A percentile compares a stretch with the other conserved stretches of the same genome.
Evolutionary conservation across 768 basidiomycete species (phyloP).

Genomic region (Hericium alpestre): DNA sequence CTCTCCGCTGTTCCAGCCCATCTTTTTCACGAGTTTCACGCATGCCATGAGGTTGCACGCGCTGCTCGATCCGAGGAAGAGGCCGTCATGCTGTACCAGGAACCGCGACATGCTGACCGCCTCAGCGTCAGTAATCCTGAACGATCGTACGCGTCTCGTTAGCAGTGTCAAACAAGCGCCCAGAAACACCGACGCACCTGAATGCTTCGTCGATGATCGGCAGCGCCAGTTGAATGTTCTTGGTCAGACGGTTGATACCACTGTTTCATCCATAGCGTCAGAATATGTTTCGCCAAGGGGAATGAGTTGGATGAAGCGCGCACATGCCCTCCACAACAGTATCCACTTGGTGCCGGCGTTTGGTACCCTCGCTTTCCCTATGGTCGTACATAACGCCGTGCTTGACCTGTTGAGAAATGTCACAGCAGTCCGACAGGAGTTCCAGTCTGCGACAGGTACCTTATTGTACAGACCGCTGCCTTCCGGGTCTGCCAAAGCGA

Average conservation of each 20-base stretch:
- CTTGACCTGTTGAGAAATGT: conserved; percentile 49
- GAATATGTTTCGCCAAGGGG: not conserved
- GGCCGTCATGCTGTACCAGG: conserved; percentile 79
- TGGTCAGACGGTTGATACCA: conserved; percentile 87
- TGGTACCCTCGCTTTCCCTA: conserved; percentile 90
- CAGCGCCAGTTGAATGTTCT: conserved; percentile 79
- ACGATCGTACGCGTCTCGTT: not conserved
- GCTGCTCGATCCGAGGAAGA: conserved; percentile 92
- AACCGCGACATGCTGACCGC: conserved; percentile 95
- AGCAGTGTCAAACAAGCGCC: not conserved
- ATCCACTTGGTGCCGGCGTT: conserved; percentile 88
- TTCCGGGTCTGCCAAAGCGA: conserved; percentile 84
- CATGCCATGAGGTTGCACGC: conserved; percentile 95
- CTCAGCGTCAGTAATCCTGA: conserved; percentile 83
- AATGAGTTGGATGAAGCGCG: conserved; percentile 6
- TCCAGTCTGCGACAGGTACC: conserved; percentile 25
- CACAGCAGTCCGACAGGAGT: too few relatives aligned
- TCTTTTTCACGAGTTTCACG: conserved; percentile 62
- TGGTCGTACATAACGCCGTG: conserved; percentile 90
- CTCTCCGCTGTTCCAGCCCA: conserved; percentile 59
- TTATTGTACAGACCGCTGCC: conserved; percentile 95
- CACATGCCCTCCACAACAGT: conserved; percentile 92
- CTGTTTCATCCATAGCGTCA: conserved; percentile 28
- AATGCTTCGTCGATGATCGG: conserved; percentile 85
- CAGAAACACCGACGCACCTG: conserved; percentile 33